Evolutionary conservation across 2,329 filamentous ascomycete genomes (phyloP).

Genomic region (Periglandula ipomoeae): DNA sequence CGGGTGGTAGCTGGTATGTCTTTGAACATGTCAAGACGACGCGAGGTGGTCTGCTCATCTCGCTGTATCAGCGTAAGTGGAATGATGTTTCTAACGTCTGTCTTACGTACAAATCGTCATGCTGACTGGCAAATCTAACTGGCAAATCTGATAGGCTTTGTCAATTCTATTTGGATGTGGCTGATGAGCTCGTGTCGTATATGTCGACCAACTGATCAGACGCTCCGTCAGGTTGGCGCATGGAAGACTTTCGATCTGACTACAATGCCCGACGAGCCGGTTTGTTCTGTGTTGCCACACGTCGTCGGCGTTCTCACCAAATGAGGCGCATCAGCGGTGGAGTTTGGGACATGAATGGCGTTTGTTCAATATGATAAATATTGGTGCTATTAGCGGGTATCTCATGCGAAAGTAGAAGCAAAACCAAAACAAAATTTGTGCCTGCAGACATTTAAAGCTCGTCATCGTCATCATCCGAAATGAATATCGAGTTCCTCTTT

Average conservation of each 20-base stretch:
- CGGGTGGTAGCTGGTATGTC: slow-evolving; percentile 53
- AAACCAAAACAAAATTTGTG: neutral
- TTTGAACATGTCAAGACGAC: slow-evolving; percentile 49
- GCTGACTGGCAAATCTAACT: neutral
- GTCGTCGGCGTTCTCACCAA: slow-evolving; percentile 45
- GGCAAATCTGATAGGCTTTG: slow-evolving; percentile 27
- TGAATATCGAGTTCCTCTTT: slow-evolving; percentile 25
- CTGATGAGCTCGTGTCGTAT: slow-evolving; percentile 44
- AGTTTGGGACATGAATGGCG: neutral
- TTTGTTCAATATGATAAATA: neutral
- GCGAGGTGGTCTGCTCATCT: slow-evolving; percentile 29
- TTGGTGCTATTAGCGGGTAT: slow-evolving; percentile 14
- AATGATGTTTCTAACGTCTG: too few relatives aligned
- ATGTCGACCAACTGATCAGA: slow-evolving; percentile 37
- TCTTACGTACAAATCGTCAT: neutral
- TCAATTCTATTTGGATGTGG: slow-evolving; percentile 44
- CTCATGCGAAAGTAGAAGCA: slow-evolving; percentile 2
- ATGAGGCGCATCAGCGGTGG: slow-evolving; percentile 14
- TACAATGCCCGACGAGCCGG: slow-evolving; percentile 29
- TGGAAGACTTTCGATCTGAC: slow-evolving; percentile 42
- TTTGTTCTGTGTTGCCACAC: slow-evolving; percentile 37
- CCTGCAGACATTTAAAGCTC: slow-evolving; percentile 4
- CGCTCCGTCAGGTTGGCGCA: slow-evolving; percentile 36
- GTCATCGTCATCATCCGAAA: slow-evolving; percentile 29
- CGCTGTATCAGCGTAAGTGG: slow-evolving; percentile 42